Evolutionary conservation across 148 eudicot species (phyloP).

Genomic region (Fagopyrum homotropicum): DNA sequence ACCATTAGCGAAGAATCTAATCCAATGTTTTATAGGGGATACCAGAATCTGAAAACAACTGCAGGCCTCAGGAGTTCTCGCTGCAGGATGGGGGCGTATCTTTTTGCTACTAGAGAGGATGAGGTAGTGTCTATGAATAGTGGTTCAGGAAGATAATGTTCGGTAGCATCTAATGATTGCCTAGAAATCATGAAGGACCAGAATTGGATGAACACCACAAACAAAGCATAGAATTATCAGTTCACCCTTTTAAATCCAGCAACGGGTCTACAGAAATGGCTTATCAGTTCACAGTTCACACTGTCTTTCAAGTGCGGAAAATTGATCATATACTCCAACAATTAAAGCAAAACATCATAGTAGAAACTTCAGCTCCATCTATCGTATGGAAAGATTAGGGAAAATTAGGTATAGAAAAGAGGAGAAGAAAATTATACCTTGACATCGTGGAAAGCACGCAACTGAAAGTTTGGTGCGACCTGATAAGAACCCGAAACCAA

Average conservation of each 20-base stretch:
- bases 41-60: not conserved
- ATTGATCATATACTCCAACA: not conserved
- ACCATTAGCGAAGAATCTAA: not conserved
- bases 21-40: not conserved
- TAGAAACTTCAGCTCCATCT: not conserved
- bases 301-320: not conserved
- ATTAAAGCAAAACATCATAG: not conserved
- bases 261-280: not conserved
- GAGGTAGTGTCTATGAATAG: not conserved
- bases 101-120: not conserved
- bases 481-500: constrained; percentile 45
- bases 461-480: constrained; percentile 46
- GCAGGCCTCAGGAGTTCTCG: not conserved
- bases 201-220: not conserved
- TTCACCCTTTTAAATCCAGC: not conserved
- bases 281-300: too few species aligned
- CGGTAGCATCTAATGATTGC: not conserved
- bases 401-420: not conserved
- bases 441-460: constrained; percentile 45
- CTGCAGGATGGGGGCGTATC: not conserved
- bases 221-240: not conserved
- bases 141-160: not conserved
- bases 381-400: constrained; percentile 1
- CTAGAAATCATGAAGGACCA: not conserved
- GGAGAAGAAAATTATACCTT: constrained; percentile 41